These are phyloP conservation scores for Bryum argenteum DNA, from an alignment of 225 moss, liverwort and hornwort genomes.

Conservation along the genomic window DNA sequence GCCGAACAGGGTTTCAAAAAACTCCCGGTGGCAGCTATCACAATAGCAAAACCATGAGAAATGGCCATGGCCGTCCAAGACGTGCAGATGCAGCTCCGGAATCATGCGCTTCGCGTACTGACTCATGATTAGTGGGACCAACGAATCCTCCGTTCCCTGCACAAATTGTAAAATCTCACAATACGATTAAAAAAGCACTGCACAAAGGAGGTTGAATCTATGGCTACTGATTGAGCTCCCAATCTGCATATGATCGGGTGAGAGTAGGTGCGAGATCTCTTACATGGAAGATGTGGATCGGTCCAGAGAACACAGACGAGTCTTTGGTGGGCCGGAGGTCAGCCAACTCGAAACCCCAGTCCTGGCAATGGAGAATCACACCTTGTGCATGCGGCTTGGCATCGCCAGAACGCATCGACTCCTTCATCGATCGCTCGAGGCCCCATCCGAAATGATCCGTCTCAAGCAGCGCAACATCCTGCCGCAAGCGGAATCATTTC, in stretches of 20 bases:
- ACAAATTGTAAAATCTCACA: neutral
- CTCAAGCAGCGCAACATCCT: slow-evolving; percentile 75
- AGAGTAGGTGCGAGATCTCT: neutral
- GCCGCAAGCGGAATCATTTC: slow-evolving; percentile 10
- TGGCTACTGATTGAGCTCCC: neutral
- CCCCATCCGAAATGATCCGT: slow-evolving; percentile 33
- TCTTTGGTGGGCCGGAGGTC: slow-evolving; percentile 62
- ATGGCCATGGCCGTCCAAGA: slow-evolving; percentile 78
- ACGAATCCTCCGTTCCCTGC: slow-evolving; percentile 80
- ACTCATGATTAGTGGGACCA: slow-evolving; percentile 65
- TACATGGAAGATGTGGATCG: slow-evolving; percentile 92
- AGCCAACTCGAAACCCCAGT: slow-evolving; percentile 77
- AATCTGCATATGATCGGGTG: neutral
- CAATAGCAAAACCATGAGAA: slow-evolving; percentile 86
- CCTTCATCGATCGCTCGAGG: slow-evolving; percentile 61
- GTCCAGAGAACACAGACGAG: slow-evolving; percentile 51
- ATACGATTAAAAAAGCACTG: too few relatives aligned
- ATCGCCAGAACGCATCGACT: slow-evolving; percentile 70
- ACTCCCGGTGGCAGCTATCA: slow-evolving; percentile 65
- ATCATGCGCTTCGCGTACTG: slow-evolving; percentile 60
- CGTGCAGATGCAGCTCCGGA: slow-evolving; percentile 62
- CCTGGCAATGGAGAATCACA: slow-evolving; percentile 48
- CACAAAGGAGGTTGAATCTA: neutral
- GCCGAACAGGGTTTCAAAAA: slow-evolving; percentile 66
- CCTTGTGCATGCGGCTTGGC: slow-evolving; percentile 74